Evolutionary conservation across 1,284 basidiomycete genomes (phyloP).

Genomic region (Paramarasmius palmivorus): DNA sequence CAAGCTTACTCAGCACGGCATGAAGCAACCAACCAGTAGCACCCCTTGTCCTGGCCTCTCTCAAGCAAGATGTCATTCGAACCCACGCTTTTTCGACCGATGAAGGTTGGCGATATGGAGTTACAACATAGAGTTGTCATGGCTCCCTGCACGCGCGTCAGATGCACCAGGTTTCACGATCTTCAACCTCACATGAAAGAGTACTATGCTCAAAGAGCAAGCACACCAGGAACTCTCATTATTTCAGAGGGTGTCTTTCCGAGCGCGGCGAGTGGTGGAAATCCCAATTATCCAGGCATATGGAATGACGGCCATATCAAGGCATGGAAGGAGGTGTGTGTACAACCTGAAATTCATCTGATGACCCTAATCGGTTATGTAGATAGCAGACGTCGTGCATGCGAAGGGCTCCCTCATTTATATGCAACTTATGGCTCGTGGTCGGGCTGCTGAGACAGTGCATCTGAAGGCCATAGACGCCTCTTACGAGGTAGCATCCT

Average conservation of each 20-base stretch:
- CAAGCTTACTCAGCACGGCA: no score
- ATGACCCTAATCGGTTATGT: background rate
- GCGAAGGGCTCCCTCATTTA: conserved; percentile 43
- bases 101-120: conserved; percentile 39
- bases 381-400: conserved; percentile 33
- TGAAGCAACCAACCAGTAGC: no score
- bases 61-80: no score
- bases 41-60: no score
- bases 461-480: conserved; percentile 3
- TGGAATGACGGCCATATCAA: conserved; percentile 41
- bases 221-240: conserved; percentile 40
- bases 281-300: conserved; percentile 36
- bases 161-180: conserved; percentile 7
- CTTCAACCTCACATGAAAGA: conserved; percentile 28
- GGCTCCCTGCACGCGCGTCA: conserved; percentile 42
- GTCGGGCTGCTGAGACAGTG: conserved; percentile 33
- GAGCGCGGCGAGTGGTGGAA: conserved; percentile 32
- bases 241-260: conserved; percentile 48
- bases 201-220: conserved; percentile 46
- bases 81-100: conserved; percentile 43
- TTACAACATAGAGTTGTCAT: conserved; percentile 48
- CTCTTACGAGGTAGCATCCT: conserved; percentile 30
- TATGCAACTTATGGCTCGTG: conserved; percentile 49
- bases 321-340: conserved; percentile 42
- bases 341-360: background rate